Percentiles rank a stretch among this genome's conserved stretches.
Evolutionary conservation across 441 rosid genomes (phyloP).

Genomic region (Theobroma grandiflorum): DNA sequence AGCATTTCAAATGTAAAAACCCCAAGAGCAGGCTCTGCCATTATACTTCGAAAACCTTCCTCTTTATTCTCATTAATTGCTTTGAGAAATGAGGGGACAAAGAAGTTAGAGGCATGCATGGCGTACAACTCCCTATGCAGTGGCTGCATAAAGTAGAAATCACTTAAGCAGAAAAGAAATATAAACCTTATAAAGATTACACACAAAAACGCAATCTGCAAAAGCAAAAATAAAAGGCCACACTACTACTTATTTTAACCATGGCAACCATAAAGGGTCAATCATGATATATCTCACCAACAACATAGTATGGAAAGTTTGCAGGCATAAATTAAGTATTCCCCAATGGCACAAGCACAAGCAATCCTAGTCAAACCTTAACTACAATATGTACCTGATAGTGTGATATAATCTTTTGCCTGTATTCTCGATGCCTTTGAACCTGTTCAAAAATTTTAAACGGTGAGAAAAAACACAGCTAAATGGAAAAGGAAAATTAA

Average conservation of each 20-base stretch:
- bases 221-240: neutral
- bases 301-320: neutral
- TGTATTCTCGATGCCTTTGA: conserved; percentile 59
- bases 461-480: neutral
- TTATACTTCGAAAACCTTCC: conserved; percentile 56
- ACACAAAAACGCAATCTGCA: neutral
- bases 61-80: conserved; percentile 54
- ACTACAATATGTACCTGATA: conserved; percentile 49
- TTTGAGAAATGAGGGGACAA: conserved; percentile 64
- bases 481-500: conserved; percentile 6
- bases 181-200: conserved; percentile 5
- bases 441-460: conserved; percentile 36
- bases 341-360: neutral
- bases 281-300: neutral
- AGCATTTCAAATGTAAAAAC: conserved; percentile 67
- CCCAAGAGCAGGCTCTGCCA: conserved; percentile 56
- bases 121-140: conserved; percentile 59
- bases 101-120: conserved; percentile 53
- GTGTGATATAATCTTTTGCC: conserved; percentile 48
- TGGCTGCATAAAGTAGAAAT: conserved; percentile 53
- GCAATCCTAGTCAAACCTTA: neutral
- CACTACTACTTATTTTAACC: neutral
- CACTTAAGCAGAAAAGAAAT: neutral
- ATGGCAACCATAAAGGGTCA: neutral
- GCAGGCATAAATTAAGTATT: neutral